Percentiles rank a stretch among this genome's conserved stretches.
These are phyloP conservation scores for Dactylellina cionopaga DNA, from an alignment of 2,329 filamentous ascomycete genomes.

Conservation along the genomic window DNA sequence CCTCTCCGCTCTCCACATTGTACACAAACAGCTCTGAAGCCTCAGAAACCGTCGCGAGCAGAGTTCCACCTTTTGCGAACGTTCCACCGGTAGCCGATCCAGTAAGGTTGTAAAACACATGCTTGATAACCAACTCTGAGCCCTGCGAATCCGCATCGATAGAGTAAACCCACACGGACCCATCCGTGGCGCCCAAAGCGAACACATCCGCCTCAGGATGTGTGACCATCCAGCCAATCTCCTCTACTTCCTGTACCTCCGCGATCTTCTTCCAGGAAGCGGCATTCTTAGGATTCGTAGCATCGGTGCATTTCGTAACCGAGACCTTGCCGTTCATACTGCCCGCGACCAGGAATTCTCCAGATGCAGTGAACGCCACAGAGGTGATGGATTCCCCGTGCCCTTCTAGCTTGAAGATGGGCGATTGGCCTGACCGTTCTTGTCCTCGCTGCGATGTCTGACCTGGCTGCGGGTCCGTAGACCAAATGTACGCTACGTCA, in stretches of 20 bases:
- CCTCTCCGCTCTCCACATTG: constrained; percentile 75
- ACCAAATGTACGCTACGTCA: constrained; percentile 80
- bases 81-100: constrained; percentile 85
- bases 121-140: constrained; percentile 78
- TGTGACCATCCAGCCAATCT: constrained; percentile 87
- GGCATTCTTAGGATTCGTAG: constrained; percentile 56
- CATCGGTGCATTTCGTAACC: constrained; percentile 70
- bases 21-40: constrained; percentile 90
- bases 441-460: constrained; percentile 68
- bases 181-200: constrained; percentile 87
- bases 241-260: constrained; percentile 87
- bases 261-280: constrained; percentile 73
- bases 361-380: constrained; percentile 83
- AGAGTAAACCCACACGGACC: constrained; percentile 95
- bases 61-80: constrained; percentile 86
- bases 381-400: constrained; percentile 92
- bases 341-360: constrained; percentile 85
- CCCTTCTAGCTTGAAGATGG: constrained; percentile 81
- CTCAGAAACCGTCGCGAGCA: constrained; percentile 88
- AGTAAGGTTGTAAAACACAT: constrained; percentile 92
- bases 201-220: constrained; percentile 75
- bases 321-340: constrained; percentile 83
- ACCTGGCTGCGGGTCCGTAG: constrained; percentile 74
- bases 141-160: constrained; percentile 73
- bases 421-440: constrained; percentile 63